Evolutionary conservation across 805 yeast species (phyloP).

Genomic region (Ogataea pilisensis): DNA sequence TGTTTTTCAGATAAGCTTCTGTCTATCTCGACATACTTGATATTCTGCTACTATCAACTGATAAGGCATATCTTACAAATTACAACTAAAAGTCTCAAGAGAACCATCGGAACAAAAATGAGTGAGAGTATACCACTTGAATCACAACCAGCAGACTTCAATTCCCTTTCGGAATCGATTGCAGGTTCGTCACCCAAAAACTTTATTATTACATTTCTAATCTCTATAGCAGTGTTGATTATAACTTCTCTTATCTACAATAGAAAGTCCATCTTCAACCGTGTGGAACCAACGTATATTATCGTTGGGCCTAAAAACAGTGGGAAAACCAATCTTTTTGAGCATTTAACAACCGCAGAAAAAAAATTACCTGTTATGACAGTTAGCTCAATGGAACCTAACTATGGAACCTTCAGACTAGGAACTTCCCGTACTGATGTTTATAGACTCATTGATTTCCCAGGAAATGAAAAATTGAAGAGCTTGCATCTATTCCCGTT

Average conservation of each 20-base stretch:
- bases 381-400: conserved; percentile 34
- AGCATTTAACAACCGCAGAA: conserved; percentile 9
- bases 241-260: conserved; percentile 16
- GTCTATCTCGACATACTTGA: too few species aligned
- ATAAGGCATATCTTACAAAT: too few species aligned
- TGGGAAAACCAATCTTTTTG: conserved; percentile 19
- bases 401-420: conserved; percentile 34
- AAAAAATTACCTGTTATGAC: conserved; percentile 14
- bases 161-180: background rate
- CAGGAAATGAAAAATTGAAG: conserved; percentile 80
- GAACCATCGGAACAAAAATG: too few species aligned
- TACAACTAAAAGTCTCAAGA: too few species aligned
- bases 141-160: too few species aligned
- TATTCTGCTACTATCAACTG: too few species aligned
- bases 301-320: conserved; percentile 17
- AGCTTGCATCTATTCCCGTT: conserved; percentile 48
- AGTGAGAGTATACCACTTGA: background rate
- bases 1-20: too few species aligned
- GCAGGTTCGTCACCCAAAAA: conserved; percentile 1
- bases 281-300: conserved; percentile 9
- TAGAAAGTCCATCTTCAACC: conserved; percentile 10
- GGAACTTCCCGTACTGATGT: conserved; percentile 27
- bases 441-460: conserved; percentile 68
- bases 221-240: conserved; percentile 13
- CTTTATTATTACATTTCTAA: conserved; percentile 11